phyloP scores from a whole-genome alignment of 2,329 filamentous ascomycete species.

The Fusarium penzigii region DNA sequence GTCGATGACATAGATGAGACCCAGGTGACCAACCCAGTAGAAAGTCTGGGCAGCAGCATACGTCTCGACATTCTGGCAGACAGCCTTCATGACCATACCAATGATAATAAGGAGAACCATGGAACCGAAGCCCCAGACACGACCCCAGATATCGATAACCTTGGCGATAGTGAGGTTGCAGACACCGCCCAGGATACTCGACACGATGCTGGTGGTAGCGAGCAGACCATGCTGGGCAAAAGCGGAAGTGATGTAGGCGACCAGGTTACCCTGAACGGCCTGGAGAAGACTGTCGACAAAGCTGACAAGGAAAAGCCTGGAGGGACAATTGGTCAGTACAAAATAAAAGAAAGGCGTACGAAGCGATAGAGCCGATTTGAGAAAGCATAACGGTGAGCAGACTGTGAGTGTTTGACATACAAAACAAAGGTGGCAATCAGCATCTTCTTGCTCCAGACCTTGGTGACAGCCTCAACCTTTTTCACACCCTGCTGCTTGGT shows the following conservation, averaged over 20 bases:
- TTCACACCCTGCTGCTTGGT: slow-evolving; percentile 15
- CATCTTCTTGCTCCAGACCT: slow-evolving; percentile 40
- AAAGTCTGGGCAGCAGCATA: slow-evolving; percentile 64
- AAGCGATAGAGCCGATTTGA: too few species aligned
- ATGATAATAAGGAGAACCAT: slow-evolving; percentile 47
- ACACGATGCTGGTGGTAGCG: slow-evolving; percentile 63
- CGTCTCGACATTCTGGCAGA: slow-evolving; percentile 55
- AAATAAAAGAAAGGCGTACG: not conserved
- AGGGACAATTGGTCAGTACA: not conserved
- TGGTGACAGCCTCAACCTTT: slow-evolving; percentile 39
- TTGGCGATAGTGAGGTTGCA: slow-evolving; percentile 46
- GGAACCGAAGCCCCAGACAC: slow-evolving; percentile 45
- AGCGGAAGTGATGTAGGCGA: slow-evolving; percentile 45
- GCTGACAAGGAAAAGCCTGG: slow-evolving; percentile 46
- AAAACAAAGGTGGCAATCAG: slow-evolving; percentile 34
- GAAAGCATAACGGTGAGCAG: too few species aligned
- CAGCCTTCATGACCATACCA: slow-evolving; percentile 63
- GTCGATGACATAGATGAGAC: slow-evolving; percentile 41
- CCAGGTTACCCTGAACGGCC: slow-evolving; percentile 45
- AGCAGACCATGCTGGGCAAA: slow-evolving; percentile 61
- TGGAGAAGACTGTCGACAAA: slow-evolving; percentile 53
- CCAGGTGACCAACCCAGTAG: slow-evolving; percentile 58
- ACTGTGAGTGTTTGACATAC: slow-evolving; percentile 18
- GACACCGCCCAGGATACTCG: slow-evolving; percentile 44
- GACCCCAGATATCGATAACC: slow-evolving; percentile 49